Percentiles rank a stretch among this genome's conserved stretches.
phyloP scores from a whole-genome alignment of 164 flowering plant genomes.

The Magnolia changhungtana region DNA sequence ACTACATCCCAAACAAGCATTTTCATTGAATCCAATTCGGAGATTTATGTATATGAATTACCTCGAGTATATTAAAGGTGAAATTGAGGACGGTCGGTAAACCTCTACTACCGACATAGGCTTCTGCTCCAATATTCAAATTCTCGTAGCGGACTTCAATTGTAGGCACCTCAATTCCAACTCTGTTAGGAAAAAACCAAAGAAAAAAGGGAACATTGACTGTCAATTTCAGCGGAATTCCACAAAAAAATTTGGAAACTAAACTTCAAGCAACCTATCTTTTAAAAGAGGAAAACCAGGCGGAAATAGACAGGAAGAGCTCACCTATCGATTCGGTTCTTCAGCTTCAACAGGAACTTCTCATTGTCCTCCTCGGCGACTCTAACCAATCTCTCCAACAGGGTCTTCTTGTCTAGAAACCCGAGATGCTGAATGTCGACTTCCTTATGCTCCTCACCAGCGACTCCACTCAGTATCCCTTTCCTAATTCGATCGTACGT shows the following conservation, averaged over 20 bases:
- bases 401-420: slow-evolving; percentile 30
- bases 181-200: slow-evolving; percentile 18
- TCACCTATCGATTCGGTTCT: slow-evolving; percentile 37
- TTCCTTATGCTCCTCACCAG: slow-evolving; percentile 29
- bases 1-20: neutral
- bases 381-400: slow-evolving; percentile 54
- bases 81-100: slow-evolving; percentile 59
- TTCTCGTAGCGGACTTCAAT: slow-evolving; percentile 42
- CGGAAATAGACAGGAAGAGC: slow-evolving; percentile 3
- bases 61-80: slow-evolving; percentile 49
- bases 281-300: too few relatives aligned
- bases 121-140: slow-evolving; percentile 49
- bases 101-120: slow-evolving; percentile 54
- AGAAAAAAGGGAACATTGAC: neutral
- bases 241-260: neutral
- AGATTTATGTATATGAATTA: slow-evolving; percentile 9
- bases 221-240: neutral
- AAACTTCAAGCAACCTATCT: neutral
- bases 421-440: slow-evolving; percentile 39
- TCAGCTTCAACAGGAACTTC: slow-evolving; percentile 62
- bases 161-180: slow-evolving; percentile 42
- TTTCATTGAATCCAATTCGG: neutral
- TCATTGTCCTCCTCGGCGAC: slow-evolving; percentile 68
- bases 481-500: slow-evolving; percentile 39
- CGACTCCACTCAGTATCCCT: slow-evolving; percentile 30